A percentile compares a stretch with the other conserved stretches of the same genome.
Evolutionary conservation across 305 asterid species (phyloP).

Genomic region (Rubia balearica): DNA sequence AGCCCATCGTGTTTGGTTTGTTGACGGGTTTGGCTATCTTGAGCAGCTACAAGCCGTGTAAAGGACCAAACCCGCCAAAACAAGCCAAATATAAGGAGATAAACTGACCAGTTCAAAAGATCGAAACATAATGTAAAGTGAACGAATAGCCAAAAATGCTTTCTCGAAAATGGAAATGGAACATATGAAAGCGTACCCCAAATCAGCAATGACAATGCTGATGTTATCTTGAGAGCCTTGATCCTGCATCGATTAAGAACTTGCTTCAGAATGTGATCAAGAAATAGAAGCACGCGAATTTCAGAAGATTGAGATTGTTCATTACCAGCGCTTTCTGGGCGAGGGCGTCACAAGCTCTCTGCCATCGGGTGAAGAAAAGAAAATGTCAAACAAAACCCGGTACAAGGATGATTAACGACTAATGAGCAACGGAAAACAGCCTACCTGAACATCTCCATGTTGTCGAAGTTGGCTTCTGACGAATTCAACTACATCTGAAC

Average conservation of each 20-base stretch:
- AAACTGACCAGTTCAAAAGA: not conserved
- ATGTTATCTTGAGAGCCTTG: conserved; percentile 43
- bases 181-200: conserved; percentile 40
- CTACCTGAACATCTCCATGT: conserved; percentile 66
- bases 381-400: conserved; percentile 12
- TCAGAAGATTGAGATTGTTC: too few species aligned
- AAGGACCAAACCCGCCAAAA: not conserved
- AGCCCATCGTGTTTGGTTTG: not conserved
- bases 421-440: conserved; percentile 9
- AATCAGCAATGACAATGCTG: conserved; percentile 46
- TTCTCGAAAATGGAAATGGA: not conserved
- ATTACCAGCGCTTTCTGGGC: conserved; percentile 60
- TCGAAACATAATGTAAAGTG: not conserved
- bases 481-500: conserved; percentile 53
- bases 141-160: not conserved
- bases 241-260: conserved; percentile 9
- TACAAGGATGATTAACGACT: not conserved
- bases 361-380: conserved; percentile 15
- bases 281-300: too few species aligned
- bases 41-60: too few species aligned
- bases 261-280: too few species aligned
- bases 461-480: conserved; percentile 69
- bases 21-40: not conserved
- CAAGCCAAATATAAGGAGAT: not conserved
- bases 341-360: conserved; percentile 89